Evolutionary conservation across 2,329 filamentous ascomycete genomes (phyloP).

Genomic region (Curvularia sp.): DNA sequence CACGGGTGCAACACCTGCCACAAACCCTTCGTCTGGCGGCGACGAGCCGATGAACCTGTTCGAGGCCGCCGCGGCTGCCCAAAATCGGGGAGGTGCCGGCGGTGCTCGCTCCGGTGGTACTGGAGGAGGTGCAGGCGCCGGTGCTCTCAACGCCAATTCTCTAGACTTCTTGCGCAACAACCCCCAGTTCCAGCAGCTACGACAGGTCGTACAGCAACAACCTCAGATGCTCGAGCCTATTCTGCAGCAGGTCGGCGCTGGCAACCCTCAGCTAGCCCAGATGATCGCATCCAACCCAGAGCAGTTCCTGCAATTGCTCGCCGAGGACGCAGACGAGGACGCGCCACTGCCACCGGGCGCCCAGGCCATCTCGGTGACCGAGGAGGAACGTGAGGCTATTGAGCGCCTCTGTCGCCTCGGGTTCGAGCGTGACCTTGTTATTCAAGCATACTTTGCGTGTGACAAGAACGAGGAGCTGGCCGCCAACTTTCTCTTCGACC

Average conservation of each 20-base stretch:
- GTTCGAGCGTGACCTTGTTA: constrained; percentile 90
- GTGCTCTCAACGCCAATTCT: constrained; percentile 69
- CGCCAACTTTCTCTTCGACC: constrained; percentile 97
- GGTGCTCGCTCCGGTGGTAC: constrained; percentile 57
- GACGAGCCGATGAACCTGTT: constrained; percentile 85
- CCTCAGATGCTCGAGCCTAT: constrained; percentile 99
- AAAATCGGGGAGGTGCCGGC: constrained; percentile 54
- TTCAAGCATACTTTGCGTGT: constrained; percentile 98
- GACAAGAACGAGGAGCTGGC: constrained; percentile 99
- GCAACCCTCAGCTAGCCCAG: constrained; percentile 92
- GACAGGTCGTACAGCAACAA: constrained; percentile 96
- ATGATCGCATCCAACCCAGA: constrained; percentile 92
- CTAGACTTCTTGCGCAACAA: constrained; percentile 95
- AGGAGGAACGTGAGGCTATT: constrained; percentile 96
- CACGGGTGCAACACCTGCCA: constrained; percentile 41
- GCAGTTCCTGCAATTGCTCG: constrained; percentile 87
- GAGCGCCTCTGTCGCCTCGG: constrained; percentile 92
- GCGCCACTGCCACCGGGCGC: constrained; percentile 85
- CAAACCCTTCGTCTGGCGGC: constrained; percentile 58
- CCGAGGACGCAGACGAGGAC: constrained; percentile 86
- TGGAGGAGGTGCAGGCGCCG: constrained; percentile 59
- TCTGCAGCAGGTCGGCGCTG: constrained; percentile 90
- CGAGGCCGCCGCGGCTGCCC: constrained; percentile 81
- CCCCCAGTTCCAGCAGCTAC: constrained; percentile 95
- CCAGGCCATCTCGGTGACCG: constrained; percentile 88